A percentile compares a stretch with the other conserved stretches of the same genome.
Evolutionary conservation across 1,284 basidiomycete species (phyloP).

Genomic region (Apiotrichum domesticum): DNA sequence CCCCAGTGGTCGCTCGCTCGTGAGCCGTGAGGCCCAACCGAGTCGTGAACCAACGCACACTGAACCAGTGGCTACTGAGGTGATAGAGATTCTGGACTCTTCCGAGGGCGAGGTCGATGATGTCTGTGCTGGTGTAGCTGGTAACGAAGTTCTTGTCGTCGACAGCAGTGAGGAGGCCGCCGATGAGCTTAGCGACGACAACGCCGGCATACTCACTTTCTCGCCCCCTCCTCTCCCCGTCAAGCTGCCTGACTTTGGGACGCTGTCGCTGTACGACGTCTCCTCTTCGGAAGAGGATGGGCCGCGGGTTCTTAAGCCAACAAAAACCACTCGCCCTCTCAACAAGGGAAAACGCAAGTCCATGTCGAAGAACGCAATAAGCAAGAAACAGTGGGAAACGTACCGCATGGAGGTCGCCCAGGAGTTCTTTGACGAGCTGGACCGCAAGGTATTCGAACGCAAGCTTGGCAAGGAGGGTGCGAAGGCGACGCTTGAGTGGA

Average conservation of each 20-base stretch:
- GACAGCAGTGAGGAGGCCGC: background rate
- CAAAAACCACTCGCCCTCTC: background rate
- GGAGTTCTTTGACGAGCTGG: constrained; percentile 38
- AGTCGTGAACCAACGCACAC: too few relatives aligned
- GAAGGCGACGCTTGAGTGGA: constrained; percentile 35
- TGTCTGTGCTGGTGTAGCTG: background rate
- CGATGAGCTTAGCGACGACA: constrained; percentile 8
- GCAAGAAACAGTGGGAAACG: constrained; percentile 25
- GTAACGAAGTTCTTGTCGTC: too few relatives aligned
- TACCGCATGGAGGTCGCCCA: constrained; percentile 29
- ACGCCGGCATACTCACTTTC: constrained; percentile 20
- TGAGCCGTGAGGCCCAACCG: too few relatives aligned
- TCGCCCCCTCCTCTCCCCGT: constrained; percentile 19
- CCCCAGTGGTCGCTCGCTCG: too few relatives aligned
- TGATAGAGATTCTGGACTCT: background rate
- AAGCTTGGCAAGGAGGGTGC: constrained; percentile 26
- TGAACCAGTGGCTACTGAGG: too few relatives aligned
- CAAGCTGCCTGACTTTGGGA: constrained; percentile 17
- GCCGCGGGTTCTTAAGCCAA: background rate
- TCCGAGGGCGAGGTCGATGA: background rate
- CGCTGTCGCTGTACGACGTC: constrained; percentile 3
- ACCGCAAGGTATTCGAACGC: constrained; percentile 34
- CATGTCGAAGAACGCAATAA: background rate
- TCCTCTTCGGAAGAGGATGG: background rate
- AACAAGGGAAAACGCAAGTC: too few relatives aligned